A percentile compares a stretch with the other conserved stretches of the same genome.
Conservation (phyloP, 2,329 filamentous ascomycete species). For the Ceratocystis destructans region DNA sequence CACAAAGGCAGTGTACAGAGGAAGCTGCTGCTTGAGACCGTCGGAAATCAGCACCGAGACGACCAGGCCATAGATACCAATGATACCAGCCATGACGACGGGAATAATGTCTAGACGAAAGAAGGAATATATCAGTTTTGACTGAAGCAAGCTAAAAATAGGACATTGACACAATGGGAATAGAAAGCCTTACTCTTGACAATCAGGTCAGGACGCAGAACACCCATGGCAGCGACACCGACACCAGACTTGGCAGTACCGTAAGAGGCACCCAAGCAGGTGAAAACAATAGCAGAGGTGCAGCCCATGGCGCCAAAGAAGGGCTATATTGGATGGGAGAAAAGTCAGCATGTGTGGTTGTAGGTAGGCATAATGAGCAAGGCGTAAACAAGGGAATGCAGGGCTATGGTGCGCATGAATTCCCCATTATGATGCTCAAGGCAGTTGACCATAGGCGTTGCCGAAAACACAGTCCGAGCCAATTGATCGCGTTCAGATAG, state of each 20-base stretch:
- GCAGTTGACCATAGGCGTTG: slow-evolving; percentile 21
- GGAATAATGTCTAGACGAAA: slow-evolving; percentile 72
- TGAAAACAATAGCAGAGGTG: slow-evolving; percentile 93
- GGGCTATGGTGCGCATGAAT: too few species aligned
- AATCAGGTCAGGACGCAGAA: slow-evolving; percentile 91
- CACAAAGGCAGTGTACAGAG: slow-evolving; percentile 72
- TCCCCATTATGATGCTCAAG: too few species aligned
- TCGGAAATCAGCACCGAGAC: slow-evolving; percentile 79
- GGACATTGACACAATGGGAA: too few species aligned
- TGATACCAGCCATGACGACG: slow-evolving; percentile 99
- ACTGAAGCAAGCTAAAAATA: too few species aligned
- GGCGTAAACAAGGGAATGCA: not conserved
- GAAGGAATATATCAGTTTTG: too few species aligned
- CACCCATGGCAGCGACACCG: slow-evolving; percentile 96
- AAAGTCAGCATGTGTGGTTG: slow-evolving; percentile 25
- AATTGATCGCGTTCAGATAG: not conserved
- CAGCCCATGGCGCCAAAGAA: slow-evolving; percentile 98
- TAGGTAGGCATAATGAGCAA: not conserved
- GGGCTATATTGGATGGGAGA: slow-evolving; percentile 34
- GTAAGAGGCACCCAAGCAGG: slow-evolving; percentile 91
- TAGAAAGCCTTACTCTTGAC: slow-evolving; percentile 67
- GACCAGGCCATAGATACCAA: slow-evolving; percentile 94
- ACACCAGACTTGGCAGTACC: slow-evolving; percentile 99
- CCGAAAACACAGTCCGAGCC: slow-evolving; percentile 13
- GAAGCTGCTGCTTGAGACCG: slow-evolving; percentile 55